Base-by-base conservation (phyloP, 768 basidiomycete species). In the Rhodotorula babjevae region DNA sequence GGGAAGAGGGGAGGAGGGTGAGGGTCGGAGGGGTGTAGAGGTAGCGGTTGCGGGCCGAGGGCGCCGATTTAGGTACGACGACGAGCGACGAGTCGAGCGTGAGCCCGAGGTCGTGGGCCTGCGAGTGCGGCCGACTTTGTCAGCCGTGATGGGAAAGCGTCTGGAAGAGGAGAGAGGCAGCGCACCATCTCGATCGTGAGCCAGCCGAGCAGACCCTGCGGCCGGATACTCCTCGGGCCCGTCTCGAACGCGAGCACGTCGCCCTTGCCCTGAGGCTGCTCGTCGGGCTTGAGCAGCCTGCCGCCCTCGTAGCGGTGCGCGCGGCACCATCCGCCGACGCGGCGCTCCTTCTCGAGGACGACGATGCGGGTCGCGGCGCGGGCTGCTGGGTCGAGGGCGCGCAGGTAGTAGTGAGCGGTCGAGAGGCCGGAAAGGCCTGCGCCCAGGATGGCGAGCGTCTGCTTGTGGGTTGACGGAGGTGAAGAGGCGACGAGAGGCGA, bases 321-420 rank as follows among this genome's bases (percentile, higher is more conserved):
- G 64, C 82, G 84, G 1, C 92, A 85, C 94, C 93, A 97, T n/a
- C 95, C 95, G 21, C 95, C 95, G 10, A 89, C 80, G 4, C 87
- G 83, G 1, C 81, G 61, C 15, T 86, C 81, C 72, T 84, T 86
- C 76, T 97, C 93, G 40, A 94, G 74, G 21, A 98, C 78, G 2
- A 87, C 85, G 69, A 96, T 86, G 16, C 81, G 82, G 1, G 76
- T 66, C 1, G 85, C 76, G 18, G 80, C 75, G 6, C 76, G 42
- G 0, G 89, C 88, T 46, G 47, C 36, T 2, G 69, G 69, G 27
- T 66, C 29, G 74, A 90, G 89, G 12, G 85, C 84, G 65, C 88
- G 83, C 18, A 90, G 83, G 15, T 92, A 86, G 79, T 91, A 86
- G 79, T 88, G 92, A 9, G 92, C 90, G 25, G 90, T 85, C 0